phyloP scores from a whole-genome alignment of 2,329 filamentous ascomycete species.

The Talaromyces marneffei region DNA sequence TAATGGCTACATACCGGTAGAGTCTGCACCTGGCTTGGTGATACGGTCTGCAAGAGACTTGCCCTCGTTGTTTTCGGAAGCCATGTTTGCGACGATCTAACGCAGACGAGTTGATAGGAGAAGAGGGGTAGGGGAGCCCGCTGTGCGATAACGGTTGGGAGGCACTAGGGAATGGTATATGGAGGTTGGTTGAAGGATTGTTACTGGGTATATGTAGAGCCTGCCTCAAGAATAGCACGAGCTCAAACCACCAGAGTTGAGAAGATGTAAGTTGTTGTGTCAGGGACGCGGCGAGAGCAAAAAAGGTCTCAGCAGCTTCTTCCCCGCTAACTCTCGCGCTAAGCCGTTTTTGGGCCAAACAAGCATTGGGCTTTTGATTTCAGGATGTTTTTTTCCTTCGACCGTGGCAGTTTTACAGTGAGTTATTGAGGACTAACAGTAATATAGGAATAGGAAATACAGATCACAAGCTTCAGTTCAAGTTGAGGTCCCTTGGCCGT shows the following conservation, averaged over 20 bases:
- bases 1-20: conserved; percentile 28
- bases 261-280: background rate
- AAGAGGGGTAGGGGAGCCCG: conserved; percentile 11
- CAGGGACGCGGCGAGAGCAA: background rate
- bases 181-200: background rate
- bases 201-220: background rate
- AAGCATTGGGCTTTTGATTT: background rate
- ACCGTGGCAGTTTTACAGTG: no score
- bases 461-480: background rate
- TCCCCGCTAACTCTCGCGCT: conserved; percentile 9
- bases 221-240: background rate
- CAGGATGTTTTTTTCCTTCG: no score
- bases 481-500: background rate
- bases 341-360: conserved; percentile 6
- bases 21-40: conserved; percentile 35
- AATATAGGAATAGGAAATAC: no score
- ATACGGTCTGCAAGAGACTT: conserved; percentile 46
- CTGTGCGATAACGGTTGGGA: background rate
- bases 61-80: conserved; percentile 31
- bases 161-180: background rate
- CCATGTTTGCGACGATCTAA: conserved; percentile 27
- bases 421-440: no score
- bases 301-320: conserved; percentile 9
- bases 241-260: background rate
- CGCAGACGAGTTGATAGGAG: background rate